Evolutionary conservation across 1,284 basidiomycete species (phyloP).

Genomic region (Uromyces viciae-fabae): DNA sequence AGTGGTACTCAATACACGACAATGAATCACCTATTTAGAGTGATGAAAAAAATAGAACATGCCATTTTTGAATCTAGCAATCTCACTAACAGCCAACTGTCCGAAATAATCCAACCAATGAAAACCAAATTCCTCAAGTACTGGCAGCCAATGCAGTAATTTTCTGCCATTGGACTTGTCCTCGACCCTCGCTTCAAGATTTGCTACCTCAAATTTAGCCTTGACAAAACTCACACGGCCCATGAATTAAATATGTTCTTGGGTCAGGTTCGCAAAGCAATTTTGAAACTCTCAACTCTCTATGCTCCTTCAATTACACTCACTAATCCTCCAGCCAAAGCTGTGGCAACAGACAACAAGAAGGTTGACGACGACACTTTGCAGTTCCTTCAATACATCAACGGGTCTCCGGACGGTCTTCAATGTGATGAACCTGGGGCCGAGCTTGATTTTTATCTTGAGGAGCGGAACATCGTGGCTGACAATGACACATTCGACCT

Average conservation of each 20-base stretch:
- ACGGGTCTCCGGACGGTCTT: not conserved
- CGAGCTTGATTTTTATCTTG: not conserved
- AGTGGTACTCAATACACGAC: not conserved
- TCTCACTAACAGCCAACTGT: not conserved
- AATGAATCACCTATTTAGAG: not conserved
- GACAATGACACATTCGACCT: not conserved
- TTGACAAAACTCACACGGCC: not conserved
- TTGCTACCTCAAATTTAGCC: not conserved
- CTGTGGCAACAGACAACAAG: not conserved
- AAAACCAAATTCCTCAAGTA: slow-evolving; percentile 3
- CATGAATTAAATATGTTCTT: not conserved
- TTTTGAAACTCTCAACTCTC: not conserved
- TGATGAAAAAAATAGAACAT: not conserved
- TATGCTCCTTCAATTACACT: not conserved
- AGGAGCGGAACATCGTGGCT: not conserved
- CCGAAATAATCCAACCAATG: not conserved
- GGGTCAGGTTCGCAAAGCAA: not conserved
- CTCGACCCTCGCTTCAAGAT: not conserved
- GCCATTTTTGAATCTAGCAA: not conserved
- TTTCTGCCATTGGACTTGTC: not conserved
- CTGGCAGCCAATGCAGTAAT: not conserved
- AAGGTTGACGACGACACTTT: not conserved
- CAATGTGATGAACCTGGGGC: not conserved
- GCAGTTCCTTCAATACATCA: not conserved
- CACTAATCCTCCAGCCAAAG: not conserved